Base-by-base conservation (phyloP, 2,329 filamentous ascomycete genomes). In the Rutstroemia sydowiana region DNA sequence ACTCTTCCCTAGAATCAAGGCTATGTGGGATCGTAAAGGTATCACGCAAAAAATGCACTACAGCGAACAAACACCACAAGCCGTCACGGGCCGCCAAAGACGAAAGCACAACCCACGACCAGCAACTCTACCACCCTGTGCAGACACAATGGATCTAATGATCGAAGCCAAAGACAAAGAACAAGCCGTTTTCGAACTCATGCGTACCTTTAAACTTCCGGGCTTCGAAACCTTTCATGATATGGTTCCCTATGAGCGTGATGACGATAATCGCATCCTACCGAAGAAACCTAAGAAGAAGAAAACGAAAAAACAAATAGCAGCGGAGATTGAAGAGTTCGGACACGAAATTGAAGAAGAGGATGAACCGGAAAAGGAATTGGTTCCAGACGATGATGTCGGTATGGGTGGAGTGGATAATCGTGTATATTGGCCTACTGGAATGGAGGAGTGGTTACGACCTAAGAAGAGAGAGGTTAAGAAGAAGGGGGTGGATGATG, bases 81-180 rank as follows among this genome's bases (percentile, higher is more conserved):
- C 90, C 1, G 78, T 95, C 37, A 95, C 90, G 0, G 78, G 78
- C 0, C 78, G 82, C 0, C 85, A 95, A 59, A 76, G 91, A 26
- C 79, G 92, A 53, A 96, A 95, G 68, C 92, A 97, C 64, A 89
- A 83, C 32, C 77, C 88, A 0, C 79, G 92, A 8, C 89, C 95
- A 1, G 76, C 77, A 58, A 87, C 83, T 0, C 69, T 97, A 1
- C 92, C 92, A 1, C 91, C 92, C 0, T 96, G 92, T 62, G 76
- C 83, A 3, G 73, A 80, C 1, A 83, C 86, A 30, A 93, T 95
- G 85, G 92, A 96, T 64, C 74, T 97, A n/a, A 97, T 97, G 92
- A 96, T 97, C 55, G 92, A 97, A 71, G 92, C 92, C 44, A 97
- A 97, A 67, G 92, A 96, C 65, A 97, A 97, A 69, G 92, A 97